phyloP scores from a whole-genome alignment of 2,329 filamentous ascomycete genomes.

The Exophiala viscosa region DNA sequence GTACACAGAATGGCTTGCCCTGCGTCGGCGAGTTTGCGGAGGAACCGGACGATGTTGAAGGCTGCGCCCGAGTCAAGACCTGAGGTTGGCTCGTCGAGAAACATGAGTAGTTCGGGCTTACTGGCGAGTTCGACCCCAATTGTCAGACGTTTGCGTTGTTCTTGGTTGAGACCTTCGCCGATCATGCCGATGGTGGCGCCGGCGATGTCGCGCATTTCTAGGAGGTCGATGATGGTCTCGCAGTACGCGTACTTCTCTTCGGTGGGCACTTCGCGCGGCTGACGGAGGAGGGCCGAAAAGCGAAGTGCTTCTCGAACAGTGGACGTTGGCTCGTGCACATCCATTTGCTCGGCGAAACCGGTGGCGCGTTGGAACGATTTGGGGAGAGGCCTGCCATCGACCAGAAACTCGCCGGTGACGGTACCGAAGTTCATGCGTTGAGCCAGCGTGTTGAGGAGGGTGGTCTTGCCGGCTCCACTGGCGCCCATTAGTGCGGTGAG shows the following conservation, averaged over 20 bases:
- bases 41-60: slow-evolving; percentile 59
- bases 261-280: slow-evolving; percentile 54
- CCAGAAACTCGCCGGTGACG: slow-evolving; percentile 42
- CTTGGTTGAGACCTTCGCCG: slow-evolving; percentile 59
- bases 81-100: slow-evolving; percentile 61
- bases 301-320: slow-evolving; percentile 64
- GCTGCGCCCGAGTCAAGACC: slow-evolving; percentile 68
- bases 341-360: slow-evolving; percentile 60
- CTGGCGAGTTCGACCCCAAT: slow-evolving; percentile 61
- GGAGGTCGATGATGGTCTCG: slow-evolving; percentile 63
- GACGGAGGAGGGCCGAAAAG: slow-evolving; percentile 63
- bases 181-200: slow-evolving; percentile 60
- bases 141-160: slow-evolving; percentile 64
- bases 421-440: slow-evolving; percentile 44
- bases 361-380: slow-evolving; percentile 52
- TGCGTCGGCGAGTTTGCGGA: slow-evolving; percentile 61
- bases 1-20: slow-evolving; percentile 88
- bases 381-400: slow-evolving; percentile 44
- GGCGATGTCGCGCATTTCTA: slow-evolving; percentile 66
- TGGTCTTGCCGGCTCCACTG: slow-evolving; percentile 45
- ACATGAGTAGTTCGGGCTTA: slow-evolving; percentile 59
- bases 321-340: slow-evolving; percentile 63
- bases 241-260: slow-evolving; percentile 66
- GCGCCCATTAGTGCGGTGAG: slow-evolving; percentile 75
- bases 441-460: slow-evolving; percentile 45